Base-by-base conservation (phyloP, 2,329 filamentous ascomycete species). In the Colletotrichum sp. region DNA sequence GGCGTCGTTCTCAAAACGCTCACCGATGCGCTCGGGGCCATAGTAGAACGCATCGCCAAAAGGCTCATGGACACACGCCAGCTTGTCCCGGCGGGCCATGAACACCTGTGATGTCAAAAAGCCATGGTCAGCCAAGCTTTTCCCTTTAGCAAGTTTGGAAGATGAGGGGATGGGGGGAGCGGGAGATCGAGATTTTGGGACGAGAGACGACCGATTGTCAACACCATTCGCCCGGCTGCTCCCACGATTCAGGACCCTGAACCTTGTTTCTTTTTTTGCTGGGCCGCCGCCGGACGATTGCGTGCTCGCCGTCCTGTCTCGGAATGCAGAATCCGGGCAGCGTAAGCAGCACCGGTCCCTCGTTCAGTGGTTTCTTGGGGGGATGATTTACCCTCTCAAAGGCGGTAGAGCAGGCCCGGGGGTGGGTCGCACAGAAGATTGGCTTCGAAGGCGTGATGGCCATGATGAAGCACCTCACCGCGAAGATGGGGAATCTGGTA, bases 31-130 rank as follows among this genome's bases (percentile, higher is more conserved):
- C 87, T 99, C 97, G 8, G 96, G 96, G 69, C 97, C 96, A 83
- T 94, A 99, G 88, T 99, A 99, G 84, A 96, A 99, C 77, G 96
- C 95, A 86, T 99, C 97, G 70, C 96, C 96, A 86, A 99, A 99
- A 7, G 97, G 97, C 87, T 99, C 97, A 85, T 99, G 97, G 80
- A 97, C 90, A 83, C 95, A 98, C 81, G 94, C 90, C 76, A 99
- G 90, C 70, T 90, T 93, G 82, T 98, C 94, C 80, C 92, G 91
- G 80, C 95, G 94, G 80, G 96, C 98, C 96, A 99, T 98, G 86
- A 99, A 99, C 79, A 99, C 96, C 95, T 97, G 79, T 55, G 71
- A 8, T 24, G 44, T 15, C 15, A n/a, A 28, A 18, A 28, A 28
- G 24, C 65, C 34, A 36, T 39, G 15, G 67, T 72, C 70, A 73